Base-by-base conservation (phyloP, 371 early-diverging fungal genomes). In the Apophysomyces elegans region DNA sequence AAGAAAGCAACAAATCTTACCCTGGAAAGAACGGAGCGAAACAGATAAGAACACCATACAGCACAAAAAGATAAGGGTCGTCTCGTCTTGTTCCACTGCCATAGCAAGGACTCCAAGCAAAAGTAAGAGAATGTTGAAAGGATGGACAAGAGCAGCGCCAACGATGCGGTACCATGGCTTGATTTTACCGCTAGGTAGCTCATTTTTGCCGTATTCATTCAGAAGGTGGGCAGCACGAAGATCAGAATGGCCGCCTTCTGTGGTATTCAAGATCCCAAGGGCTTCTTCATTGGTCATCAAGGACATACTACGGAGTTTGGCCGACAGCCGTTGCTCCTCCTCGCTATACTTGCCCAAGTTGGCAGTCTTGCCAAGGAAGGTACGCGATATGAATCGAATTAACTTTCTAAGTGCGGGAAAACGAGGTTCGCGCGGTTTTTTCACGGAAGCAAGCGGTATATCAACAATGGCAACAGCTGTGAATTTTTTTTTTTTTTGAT, bases 121-220 rank as follows among this genome's bases (percentile, higher is more conserved):
- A 46, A 46, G 41, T 12, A 80, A 58, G 46, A 80, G 63, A 43
- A 80, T 69, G 46, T 80, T 80, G 69, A 80, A 80, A 2, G 80
- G 80, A 46, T 80, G 77, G 37, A 77, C 44, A n/a, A 74, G 32
- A 35, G 80, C 73, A 14, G 54, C 37, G 61, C 68, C 62, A 43
- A 79, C 63, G n/a, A 72, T 32, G 14, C 61, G 73, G 66, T 73
- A 73, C 73, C 71, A 72, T 44, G 66, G 61, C 18, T n/a, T 43
- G 13, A 50, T n/a, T 35, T 62, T 67, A 37, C 43, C 37, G 41
- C 56, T 13, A 4, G 67, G 32, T 18, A 67, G 16, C 12, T 41
- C 21, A 43, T 67, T 67, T 37, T 13, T 43, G 5, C 67, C 67
- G 46, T 67, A 13, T 11, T 37, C n/a, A 5, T 2, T 38, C 26